Base-by-base conservation (phyloP, 106 monocot species). In the Dendrobium catenatum region DNA sequence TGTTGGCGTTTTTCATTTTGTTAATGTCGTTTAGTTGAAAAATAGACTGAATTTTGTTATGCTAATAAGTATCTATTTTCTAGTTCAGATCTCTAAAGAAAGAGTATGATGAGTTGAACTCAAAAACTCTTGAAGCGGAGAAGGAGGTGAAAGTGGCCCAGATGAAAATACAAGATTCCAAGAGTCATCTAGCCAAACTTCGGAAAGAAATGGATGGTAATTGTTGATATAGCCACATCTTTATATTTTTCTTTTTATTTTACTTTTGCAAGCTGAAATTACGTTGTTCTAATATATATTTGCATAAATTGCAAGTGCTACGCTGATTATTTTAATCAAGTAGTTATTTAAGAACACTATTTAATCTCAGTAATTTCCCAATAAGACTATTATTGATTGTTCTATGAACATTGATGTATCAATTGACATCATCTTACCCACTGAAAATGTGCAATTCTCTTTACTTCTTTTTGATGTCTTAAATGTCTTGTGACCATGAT, bases 161-260 rank as follows among this genome's bases (percentile, higher is more conserved):
- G 82, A 93, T 84, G 86, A 95, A 93, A 88, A 88, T 99, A 78
- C 77, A 89, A 54, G 95, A 99, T 85, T 78, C 87, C 37, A 89
- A 79, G 78, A 73, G 26, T 81, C 88, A 91, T 74, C 43, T 95
- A 55, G 86, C 84, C 41, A 99, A 91, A 78, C 88, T 99, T 78
- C 88, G 85, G 67, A 93, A 89, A 70, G 95, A 99, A 56, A 83
- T 87, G 88, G 98, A 99, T 86, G 89, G 98, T 99, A 95, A 67
- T 46, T 82, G 3, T 27, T 6, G 37, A 55, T 68, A n/a, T 61
- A 76, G 48, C 19, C 13, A 5, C 2, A 49, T 18, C 2, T 43
- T 74, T 42, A 11, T 73, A 16, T 15, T 17, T 27, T 74, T 17
- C 6, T 43, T n/a, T 49, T 26, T 49, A 26, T 76, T 76, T 37